phyloP scores from a whole-genome alignment of 768 basidiomycete species.

The Boletus eberwhitei region DNA sequence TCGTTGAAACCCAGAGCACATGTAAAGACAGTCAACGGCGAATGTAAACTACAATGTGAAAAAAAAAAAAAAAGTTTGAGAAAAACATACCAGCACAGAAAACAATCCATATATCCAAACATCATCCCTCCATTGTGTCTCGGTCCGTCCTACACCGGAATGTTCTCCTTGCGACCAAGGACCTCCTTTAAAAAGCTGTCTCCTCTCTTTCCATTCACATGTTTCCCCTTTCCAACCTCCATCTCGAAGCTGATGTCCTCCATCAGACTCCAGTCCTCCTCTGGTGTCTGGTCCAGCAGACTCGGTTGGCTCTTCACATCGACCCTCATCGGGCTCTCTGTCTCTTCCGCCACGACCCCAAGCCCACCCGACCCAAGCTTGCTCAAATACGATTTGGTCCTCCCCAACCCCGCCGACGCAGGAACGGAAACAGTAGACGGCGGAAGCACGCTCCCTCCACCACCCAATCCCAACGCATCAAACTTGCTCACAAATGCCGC shows the following conservation, averaged over 20 bases:
- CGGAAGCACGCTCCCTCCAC: constrained; percentile 29
- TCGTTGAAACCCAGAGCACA: no score
- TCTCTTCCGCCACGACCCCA: constrained; percentile 31
- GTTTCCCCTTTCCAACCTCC: constrained; percentile 26
- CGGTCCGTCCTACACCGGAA: constrained; percentile 10
- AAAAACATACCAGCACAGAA: no score
- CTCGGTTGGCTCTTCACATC: constrained; percentile 45
- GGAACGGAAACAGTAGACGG: constrained; percentile 20
- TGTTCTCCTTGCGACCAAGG: constrained; percentile 29
- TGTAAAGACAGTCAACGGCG: no score
- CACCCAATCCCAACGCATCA: constrained; percentile 63
- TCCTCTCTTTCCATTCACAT: constrained; percentile 28
- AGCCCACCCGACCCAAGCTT: constrained; percentile 24
- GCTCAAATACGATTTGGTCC: constrained; percentile 51
- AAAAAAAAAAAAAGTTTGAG: no score
- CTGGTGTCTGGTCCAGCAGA: constrained; percentile 58
- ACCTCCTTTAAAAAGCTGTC: constrained; percentile 30
- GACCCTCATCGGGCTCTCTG: constrained; percentile 52
- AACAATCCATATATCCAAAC: no score
- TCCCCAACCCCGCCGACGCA: constrained; percentile 26
- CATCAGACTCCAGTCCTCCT: constrained; percentile 47
- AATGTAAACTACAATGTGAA: no score
- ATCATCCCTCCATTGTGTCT: no score
- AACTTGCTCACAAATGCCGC: constrained; percentile 81
- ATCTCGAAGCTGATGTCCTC: constrained; percentile 55